Evolutionary conservation across 2,329 filamentous ascomycete species (phyloP), one percentile per base, ranked within the genome.

Genomic region (Byssothecium circinans): DNA sequence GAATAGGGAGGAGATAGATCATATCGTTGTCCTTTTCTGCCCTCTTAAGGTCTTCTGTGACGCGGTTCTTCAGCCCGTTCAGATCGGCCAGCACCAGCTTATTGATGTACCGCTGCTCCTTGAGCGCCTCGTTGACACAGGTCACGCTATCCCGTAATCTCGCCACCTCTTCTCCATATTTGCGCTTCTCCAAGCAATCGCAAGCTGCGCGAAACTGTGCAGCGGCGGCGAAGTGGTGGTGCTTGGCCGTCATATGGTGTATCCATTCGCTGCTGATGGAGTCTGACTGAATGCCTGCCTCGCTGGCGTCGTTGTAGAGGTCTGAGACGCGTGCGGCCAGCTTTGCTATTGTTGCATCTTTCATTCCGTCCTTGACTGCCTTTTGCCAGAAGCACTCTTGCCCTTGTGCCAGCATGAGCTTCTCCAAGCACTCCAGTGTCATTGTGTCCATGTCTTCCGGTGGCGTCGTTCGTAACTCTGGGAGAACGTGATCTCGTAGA

Each of bases 371-470:
- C 76, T 95, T 91, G 49, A 95, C 91, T 1, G 94, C 92, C 69
- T 96, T 97, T 60, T 94, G 88, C 94, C 94, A 99, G 72, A 94
- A 97, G 68, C 91, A 97, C 74, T 99, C 94, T 67, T 99, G 94
- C 22, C 88, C 91, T 68, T 99, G 91, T 1, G 91, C 92, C 8
- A 99, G 80, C 68, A 95, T 84, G 23, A 99, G 79, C 68, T 92
- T 83, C 58, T 88, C 83, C 37, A 97, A 74, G 43, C 89, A 89
- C 61, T 92, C 88, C 39, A 99, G 78, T 0, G 91, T 96, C 63
- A 88, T 82, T 41, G 84, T 81, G 61, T 99, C 94, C 91, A 99
- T 95, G 67, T 99, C 94, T 67, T 97, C 94, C 1, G 94, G 91
- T 0, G 91, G 89, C 12, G 87, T 83, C 2, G 88, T 81, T 49